Evolutionary conservation across 129 eudicot species (phyloP).

Genomic region (Centrapalus pauciflorus): DNA sequence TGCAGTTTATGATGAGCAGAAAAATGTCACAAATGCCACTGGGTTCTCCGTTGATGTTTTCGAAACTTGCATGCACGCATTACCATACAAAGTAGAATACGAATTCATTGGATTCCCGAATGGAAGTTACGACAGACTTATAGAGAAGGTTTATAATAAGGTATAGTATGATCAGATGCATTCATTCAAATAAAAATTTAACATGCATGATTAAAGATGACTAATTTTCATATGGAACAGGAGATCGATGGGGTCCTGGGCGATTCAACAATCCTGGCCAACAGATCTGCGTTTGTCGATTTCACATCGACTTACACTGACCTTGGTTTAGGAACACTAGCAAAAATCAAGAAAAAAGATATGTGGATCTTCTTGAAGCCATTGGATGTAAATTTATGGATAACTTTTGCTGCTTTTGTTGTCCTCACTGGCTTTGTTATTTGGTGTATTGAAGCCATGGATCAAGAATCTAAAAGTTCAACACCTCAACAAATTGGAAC

Average conservation of each 20-base stretch:
- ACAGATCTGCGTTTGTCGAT: constrained; percentile 36
- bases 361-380: constrained; percentile 43
- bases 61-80: constrained; percentile 17
- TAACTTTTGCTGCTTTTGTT: constrained; percentile 18
- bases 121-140: constrained; percentile 31
- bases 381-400: constrained; percentile 19
- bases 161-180: constrained; percentile 5
- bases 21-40: constrained; percentile 15
- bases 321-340: constrained; percentile 29
- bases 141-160: constrained; percentile 30
- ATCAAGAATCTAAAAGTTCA: constrained; percentile 13
- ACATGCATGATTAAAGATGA: no score
- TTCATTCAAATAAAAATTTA: neutral
- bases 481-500: constrained; percentile 20
- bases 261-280: constrained; percentile 33
- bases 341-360: constrained; percentile 11
- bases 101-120: constrained; percentile 21
- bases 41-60: constrained; percentile 49
- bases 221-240: constrained; percentile 21
- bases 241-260: constrained; percentile 37
- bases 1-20: constrained; percentile 9
- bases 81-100: constrained; percentile 32
- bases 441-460: constrained; percentile 34
- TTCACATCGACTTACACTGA: constrained; percentile 42
- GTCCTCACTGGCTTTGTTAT: constrained; percentile 22